Evolutionary conservation across 2,329 filamentous ascomycete genomes (phyloP).

Genomic region (Colletotrichum orbiculare): DNA sequence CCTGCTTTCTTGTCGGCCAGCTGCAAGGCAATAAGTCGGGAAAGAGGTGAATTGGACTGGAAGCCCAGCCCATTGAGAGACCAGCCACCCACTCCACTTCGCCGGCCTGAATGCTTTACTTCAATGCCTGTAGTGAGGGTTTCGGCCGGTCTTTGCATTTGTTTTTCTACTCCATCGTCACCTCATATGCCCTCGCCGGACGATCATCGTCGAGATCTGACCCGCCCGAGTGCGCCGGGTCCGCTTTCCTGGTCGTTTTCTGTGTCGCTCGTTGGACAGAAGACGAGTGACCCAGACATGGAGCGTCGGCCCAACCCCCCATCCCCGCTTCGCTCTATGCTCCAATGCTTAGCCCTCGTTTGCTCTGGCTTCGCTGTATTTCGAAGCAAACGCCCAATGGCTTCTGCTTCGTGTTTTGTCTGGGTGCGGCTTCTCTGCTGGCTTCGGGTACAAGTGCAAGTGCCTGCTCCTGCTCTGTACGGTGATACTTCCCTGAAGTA

Average conservation of each 20-base stretch:
- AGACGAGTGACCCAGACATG: constrained; percentile 6
- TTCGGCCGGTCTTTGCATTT: neutral
- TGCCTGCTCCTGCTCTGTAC: no score
- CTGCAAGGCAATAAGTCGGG: neutral
- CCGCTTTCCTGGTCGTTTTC: constrained; percentile 27
- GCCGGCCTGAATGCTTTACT: no score
- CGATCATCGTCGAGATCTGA: constrained; percentile 12
- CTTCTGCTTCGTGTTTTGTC: constrained; percentile 13
- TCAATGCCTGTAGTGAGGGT: no score
- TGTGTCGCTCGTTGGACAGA: constrained; percentile 31
- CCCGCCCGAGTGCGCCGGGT: constrained; percentile 11
- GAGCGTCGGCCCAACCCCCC: constrained; percentile 26
- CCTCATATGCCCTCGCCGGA: no score
- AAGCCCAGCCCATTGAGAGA: neutral
- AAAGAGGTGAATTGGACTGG: no score
- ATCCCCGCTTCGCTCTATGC: constrained; percentile 28
- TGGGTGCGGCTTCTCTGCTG: constrained; percentile 19
- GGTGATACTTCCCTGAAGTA: no score
- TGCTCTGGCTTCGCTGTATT: no score
- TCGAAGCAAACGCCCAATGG: constrained; percentile 20
- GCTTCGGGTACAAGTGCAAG: constrained; percentile 3
- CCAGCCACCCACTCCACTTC: neutral
- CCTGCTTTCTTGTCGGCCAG: neutral
- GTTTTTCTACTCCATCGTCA: no score
- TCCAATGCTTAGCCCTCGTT: no score